A percentile compares a stretch with the other conserved stretches of the same genome.
These are phyloP conservation scores for Colletotrichum orbiculare DNA, from an alignment of 2,329 filamentous ascomycete genomes.

Conservation along the genomic window DNA sequence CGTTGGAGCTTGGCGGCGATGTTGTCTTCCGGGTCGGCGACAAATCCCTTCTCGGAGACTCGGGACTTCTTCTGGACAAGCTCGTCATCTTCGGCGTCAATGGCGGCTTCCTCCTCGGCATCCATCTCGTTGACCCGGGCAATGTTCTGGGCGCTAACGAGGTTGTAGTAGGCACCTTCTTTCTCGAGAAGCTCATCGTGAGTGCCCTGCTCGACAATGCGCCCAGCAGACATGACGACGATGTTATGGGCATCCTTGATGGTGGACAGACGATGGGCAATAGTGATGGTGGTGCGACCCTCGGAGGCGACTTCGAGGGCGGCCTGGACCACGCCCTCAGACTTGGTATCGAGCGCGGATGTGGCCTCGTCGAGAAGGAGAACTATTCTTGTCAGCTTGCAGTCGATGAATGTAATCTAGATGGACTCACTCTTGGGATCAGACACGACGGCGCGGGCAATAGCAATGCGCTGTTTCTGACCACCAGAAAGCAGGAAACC, in stretches of 20 bases:
- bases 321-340: conserved; percentile 92
- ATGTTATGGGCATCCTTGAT: conserved; percentile 97
- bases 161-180: conserved; percentile 80
- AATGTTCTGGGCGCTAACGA: conserved; percentile 91
- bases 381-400: conserved; percentile 55
- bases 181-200: conserved; percentile 81
- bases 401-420: conserved; percentile 19
- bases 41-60: conserved; percentile 52
- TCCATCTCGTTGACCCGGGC: conserved; percentile 67
- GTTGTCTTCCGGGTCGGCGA: conserved; percentile 71
- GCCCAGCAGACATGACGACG: conserved; percentile 86
- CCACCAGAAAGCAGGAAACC: conserved; percentile 93
- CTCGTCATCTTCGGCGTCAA: conserved; percentile 61
- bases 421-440: conserved; percentile 77
- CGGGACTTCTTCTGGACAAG: conserved; percentile 61
- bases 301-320: conserved; percentile 87
- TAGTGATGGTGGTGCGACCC: conserved; percentile 93
- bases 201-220: conserved; percentile 92
- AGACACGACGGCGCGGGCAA: conserved; percentile 89
- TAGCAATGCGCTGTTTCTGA: conserved; percentile 96
- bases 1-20: conserved; percentile 68
- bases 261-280: conserved; percentile 94
- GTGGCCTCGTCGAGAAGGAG: conserved; percentile 95
- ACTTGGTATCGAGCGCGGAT: conserved; percentile 91
- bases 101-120: conserved; percentile 60